These are phyloP conservation scores for Eucalyptus marginata DNA, from an alignment of 345 rosid species.

Conservation along the genomic window DNA sequence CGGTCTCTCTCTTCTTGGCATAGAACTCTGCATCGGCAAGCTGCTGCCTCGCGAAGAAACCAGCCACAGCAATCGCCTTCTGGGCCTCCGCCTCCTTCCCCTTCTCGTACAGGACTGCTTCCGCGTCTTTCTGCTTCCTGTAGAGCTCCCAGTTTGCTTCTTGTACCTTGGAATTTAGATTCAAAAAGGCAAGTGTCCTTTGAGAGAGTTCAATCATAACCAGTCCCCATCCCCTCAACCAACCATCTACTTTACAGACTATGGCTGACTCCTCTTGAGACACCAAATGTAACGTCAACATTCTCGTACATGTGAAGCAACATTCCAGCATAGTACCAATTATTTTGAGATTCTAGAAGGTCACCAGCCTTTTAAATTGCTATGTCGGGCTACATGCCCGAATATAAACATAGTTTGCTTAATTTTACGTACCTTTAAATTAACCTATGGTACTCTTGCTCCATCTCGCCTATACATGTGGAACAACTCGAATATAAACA, in stretches of 20 bases:
- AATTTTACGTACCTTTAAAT: background rate
- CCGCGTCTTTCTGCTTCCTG: conserved; percentile 44
- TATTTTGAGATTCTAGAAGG: background rate
- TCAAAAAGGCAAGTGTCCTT: background rate
- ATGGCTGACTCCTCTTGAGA: background rate
- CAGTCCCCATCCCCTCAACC: background rate
- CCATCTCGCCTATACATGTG: background rate
- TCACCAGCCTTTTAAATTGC: background rate
- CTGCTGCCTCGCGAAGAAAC: conserved; percentile 31
- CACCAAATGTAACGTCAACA: background rate
- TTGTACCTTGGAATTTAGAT: background rate
- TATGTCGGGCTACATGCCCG: background rate
- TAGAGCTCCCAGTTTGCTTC: conserved; percentile 6
- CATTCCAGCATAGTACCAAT: background rate
- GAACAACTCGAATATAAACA: background rate
- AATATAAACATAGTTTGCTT: background rate
- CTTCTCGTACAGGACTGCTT: conserved; percentile 42
- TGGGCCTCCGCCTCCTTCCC: conserved; percentile 55
- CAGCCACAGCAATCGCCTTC: conserved; percentile 57
- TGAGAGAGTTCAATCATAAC: background rate
- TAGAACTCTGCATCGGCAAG: conserved; percentile 43
- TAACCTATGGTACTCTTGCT: background rate
- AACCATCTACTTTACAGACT: background rate
- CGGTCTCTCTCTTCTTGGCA: conserved; percentile 47
- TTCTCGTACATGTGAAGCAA: background rate